Conservation (phyloP, 2,329 filamentous ascomycete species). For the Sclerotinia sclerotiorum region DNA sequence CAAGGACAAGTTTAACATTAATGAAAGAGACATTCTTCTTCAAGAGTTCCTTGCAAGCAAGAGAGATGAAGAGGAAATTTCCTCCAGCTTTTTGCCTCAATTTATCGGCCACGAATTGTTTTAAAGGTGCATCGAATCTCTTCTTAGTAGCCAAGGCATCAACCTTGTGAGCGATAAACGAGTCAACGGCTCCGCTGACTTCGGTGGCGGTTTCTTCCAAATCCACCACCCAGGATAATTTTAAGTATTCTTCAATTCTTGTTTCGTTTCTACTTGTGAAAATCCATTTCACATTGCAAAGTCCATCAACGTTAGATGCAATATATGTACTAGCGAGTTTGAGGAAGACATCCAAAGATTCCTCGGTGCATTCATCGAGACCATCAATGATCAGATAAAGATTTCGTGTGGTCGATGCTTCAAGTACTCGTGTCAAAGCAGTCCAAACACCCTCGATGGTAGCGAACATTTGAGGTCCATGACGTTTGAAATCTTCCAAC, state of each 20-base stretch:
- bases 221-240: constrained; percentile 17
- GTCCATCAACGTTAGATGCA: constrained; percentile 11
- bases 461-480: constrained; percentile 21
- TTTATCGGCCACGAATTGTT: constrained; percentile 21
- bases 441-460: constrained; percentile 22
- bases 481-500: constrained; percentile 21
- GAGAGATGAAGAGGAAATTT: constrained; percentile 21
- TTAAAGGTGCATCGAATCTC: constrained; percentile 21
- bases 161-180: constrained; percentile 19
- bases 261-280: constrained; percentile 24
- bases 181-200: constrained; percentile 6
- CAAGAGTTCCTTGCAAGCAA: constrained; percentile 22
- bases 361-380: constrained; percentile 23
- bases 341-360: constrained; percentile 17
- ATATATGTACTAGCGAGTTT: constrained; percentile 21
- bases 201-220: constrained; percentile 16
- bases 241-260: constrained; percentile 20
- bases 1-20: constrained; percentile 21
- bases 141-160: constrained; percentile 16
- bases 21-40: constrained; percentile 22
- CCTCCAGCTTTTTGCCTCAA: constrained; percentile 15
- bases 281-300: constrained; percentile 25
- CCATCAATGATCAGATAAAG: constrained; percentile 24
- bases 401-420: constrained; percentile 20
- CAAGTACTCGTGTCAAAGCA: constrained; percentile 17